phyloP scores from a whole-genome alignment of 2,329 filamentous ascomycete genomes.

The Monosporascus sp. region DNA sequence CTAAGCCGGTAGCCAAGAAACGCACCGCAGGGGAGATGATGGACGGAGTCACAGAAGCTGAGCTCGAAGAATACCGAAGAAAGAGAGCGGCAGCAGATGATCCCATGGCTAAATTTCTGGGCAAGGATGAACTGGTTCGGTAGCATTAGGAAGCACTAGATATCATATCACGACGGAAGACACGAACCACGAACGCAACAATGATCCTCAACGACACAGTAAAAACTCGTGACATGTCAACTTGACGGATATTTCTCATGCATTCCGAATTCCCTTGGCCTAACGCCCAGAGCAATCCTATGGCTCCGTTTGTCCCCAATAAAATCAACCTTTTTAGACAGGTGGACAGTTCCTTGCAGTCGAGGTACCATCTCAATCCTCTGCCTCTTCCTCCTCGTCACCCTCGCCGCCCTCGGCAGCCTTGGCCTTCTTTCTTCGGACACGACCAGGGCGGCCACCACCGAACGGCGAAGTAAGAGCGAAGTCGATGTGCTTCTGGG shows the following conservation, averaged over 20 bases:
- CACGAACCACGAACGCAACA: background rate
- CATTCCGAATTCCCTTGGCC: constrained; percentile 37
- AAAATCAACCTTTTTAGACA: background rate
- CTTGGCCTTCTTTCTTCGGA: constrained; percentile 99
- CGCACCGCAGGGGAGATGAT: constrained; percentile 75
- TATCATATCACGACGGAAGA: background rate
- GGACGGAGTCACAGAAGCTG: constrained; percentile 71
- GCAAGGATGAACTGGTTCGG: constrained; percentile 61
- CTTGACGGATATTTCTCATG: constrained; percentile 24
- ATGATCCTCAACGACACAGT: background rate
- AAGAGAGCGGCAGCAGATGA: constrained; percentile 71
- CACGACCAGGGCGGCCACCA: constrained; percentile 93
- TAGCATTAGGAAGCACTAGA: constrained; percentile 18
- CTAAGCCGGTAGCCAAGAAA: constrained; percentile 50
- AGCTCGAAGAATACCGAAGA: constrained; percentile 79
- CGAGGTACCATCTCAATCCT: constrained; percentile 49
- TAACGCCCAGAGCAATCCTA: constrained; percentile 49
- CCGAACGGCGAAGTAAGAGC: constrained; percentile 95
- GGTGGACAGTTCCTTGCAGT: background rate
- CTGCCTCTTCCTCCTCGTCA: constrained; percentile 81
- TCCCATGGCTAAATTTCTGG: constrained; percentile 79
- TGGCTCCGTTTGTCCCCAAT: constrained; percentile 30
- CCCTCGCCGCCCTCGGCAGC: constrained; percentile 81
- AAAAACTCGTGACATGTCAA: background rate
- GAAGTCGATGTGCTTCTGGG: constrained; percentile 99